Percentiles rank a stretch among this genome's conserved stretches.
Conservation (phyloP, 192 early-diverging fungal genomes). For the Coemansia guatemalensis region DNA sequence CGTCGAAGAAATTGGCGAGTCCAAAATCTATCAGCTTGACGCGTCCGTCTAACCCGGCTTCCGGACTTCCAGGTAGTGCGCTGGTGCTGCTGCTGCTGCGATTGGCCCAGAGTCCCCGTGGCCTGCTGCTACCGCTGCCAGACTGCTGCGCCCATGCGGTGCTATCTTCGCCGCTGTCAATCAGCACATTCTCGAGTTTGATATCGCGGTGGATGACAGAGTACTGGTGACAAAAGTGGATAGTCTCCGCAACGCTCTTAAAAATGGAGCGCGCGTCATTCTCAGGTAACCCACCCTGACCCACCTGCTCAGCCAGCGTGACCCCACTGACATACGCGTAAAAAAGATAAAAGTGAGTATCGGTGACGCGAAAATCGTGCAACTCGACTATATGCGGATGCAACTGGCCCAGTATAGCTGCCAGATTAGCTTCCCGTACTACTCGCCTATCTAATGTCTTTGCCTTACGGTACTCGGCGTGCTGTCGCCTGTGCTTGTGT, state of each 20-base stretch:
- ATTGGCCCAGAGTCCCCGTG: background rate
- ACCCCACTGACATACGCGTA: slow-evolving; percentile 50
- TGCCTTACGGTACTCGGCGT: slow-evolving; percentile 46
- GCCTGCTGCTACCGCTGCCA: background rate
- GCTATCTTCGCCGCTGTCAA: slow-evolving; percentile 41
- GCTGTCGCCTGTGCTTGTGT: slow-evolving; percentile 36
- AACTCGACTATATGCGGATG: slow-evolving; percentile 55
- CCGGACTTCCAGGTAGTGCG: slow-evolving; percentile 3
- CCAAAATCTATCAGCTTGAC: slow-evolving; percentile 94
- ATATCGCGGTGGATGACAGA: slow-evolving; percentile 86
- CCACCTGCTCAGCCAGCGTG: slow-evolving; percentile 50
- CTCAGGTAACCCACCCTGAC: slow-evolving; percentile 34
- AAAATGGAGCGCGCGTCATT: slow-evolving; percentile 36
- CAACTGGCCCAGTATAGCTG: slow-evolving; percentile 46
- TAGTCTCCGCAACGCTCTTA: slow-evolving; percentile 42
- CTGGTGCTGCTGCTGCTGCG: slow-evolving; percentile 5
- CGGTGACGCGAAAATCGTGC: slow-evolving; percentile 50
- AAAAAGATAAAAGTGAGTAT: slow-evolving; percentile 56
- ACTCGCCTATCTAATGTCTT: slow-evolving; percentile 53
- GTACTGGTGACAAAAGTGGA: slow-evolving; percentile 60
- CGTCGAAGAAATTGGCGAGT: slow-evolving; percentile 77
- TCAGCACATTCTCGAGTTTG: slow-evolving; percentile 85
- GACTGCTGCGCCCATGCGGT: slow-evolving; percentile 9
- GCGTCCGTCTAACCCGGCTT: slow-evolving; percentile 46
- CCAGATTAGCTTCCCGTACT: slow-evolving; percentile 53